These are phyloP conservation scores for Penicillium aurantiogriseum DNA, from an alignment of 2,329 filamentous ascomycete species.

Conservation along the genomic window DNA sequence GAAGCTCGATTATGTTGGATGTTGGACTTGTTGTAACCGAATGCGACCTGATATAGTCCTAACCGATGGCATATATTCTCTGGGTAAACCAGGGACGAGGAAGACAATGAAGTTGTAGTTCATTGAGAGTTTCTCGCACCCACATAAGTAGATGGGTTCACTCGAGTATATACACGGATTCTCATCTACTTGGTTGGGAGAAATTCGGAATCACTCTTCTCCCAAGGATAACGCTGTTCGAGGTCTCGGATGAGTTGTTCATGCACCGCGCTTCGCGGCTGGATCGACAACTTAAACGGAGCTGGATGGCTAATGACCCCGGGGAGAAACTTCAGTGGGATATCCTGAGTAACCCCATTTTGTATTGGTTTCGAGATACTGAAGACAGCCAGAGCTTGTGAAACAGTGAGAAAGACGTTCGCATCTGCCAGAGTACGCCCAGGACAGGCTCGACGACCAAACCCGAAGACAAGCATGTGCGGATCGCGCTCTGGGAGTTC, in stretches of 20 bases:
- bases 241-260: conserved; percentile 34
- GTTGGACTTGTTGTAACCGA: not conserved
- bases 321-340: conserved; percentile 13
- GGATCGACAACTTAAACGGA: conserved; percentile 36
- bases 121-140: not conserved
- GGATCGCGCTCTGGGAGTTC: conserved; percentile 41
- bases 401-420: conserved; percentile 20
- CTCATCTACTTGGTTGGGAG: not conserved
- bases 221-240: conserved; percentile 41
- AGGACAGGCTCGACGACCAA: conserved; percentile 24
- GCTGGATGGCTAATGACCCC: conserved; percentile 36
- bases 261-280: conserved; percentile 35
- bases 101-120: not conserved
- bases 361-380: conserved; percentile 17
- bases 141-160: not conserved
- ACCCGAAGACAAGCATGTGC: conserved; percentile 26
- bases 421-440: conserved; percentile 21
- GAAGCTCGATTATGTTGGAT: not conserved
- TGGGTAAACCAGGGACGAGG: not conserved
- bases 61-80: not conserved
- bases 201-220: conserved; percentile 38
- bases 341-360: conserved; percentile 14
- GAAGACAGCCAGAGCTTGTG: conserved; percentile 19
- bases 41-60: not conserved
- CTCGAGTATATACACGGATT: not conserved